These are phyloP conservation scores for Plasmopara halstedii DNA, from an alignment of 352 stramenopile species.

Conservation along the genomic window DNA sequence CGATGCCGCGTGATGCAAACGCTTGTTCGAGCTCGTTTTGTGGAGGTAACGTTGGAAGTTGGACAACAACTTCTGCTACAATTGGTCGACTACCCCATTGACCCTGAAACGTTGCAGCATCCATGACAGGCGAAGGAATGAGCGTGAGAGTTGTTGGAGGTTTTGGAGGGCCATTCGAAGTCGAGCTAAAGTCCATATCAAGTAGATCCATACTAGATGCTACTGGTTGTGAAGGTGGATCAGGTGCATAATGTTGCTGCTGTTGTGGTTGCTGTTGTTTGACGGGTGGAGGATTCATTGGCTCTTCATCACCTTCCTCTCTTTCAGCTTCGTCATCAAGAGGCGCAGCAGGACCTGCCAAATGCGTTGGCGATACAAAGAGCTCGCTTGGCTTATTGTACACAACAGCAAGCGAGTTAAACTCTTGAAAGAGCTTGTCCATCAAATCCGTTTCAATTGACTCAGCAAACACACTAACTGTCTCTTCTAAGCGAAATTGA, in stretches of 20 bases:
- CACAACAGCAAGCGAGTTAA: slow-evolving; percentile 96
- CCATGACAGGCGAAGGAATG: slow-evolving; percentile 61
- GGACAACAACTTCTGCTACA: slow-evolving; percentile 52
- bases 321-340: slow-evolving; percentile 44
- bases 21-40: slow-evolving; percentile 60
- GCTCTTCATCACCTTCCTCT: slow-evolving; percentile 19
- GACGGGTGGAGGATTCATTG: slow-evolving; percentile 22
- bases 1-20: slow-evolving; percentile 45
- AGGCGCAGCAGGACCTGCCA: slow-evolving; percentile 25
- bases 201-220: slow-evolving; percentile 55
- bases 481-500: slow-evolving; percentile 63
- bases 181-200: slow-evolving; percentile 67
- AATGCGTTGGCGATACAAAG: slow-evolving; percentile 87
- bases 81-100: slow-evolving; percentile 65
- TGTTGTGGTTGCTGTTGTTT: slow-evolving; percentile 31
- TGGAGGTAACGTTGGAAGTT: slow-evolving; percentile 46
- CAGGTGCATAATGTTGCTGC: slow-evolving; percentile 17
- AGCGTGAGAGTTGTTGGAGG: slow-evolving; percentile 32
- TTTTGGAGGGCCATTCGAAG: slow-evolving; percentile 6
- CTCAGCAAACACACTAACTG: slow-evolving; percentile 82
- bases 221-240: slow-evolving; percentile 12
- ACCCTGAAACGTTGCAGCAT: slow-evolving; percentile 60
- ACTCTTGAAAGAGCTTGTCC: slow-evolving; percentile 91
- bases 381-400: slow-evolving; percentile 95
- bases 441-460: slow-evolving; percentile 80